Evolutionary conservation across 2,329 filamentous ascomycete genomes (phyloP), one percentile per base, ranked within the genome.

Genomic region (Monosporascus sp.): DNA sequence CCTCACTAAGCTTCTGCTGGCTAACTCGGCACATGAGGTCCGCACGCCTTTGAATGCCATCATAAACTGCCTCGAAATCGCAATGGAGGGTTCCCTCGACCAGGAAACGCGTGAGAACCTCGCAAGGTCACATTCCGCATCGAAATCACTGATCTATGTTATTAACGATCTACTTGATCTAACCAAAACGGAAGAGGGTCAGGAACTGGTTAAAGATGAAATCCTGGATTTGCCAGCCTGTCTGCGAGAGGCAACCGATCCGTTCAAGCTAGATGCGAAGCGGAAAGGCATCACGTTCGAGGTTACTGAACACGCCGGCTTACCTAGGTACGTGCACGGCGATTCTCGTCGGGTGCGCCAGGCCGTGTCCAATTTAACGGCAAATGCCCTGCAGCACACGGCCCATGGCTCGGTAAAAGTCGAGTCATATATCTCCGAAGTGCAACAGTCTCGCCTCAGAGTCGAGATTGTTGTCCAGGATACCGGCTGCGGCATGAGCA

Each of bases 41-140:
- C 86, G 92, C 49, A 96, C 91, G 0, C 91, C 91, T 0, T 73
- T 96, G 2, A 96, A 96, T 64, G 91, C 91, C 17, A 96, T 96
- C 63, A 95, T 96, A 70, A 96, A 96, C 62, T 96, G 95, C 60
- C 79, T 96, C 1, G 91, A 96, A 62, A 96, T 96, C 58, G 91
- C 91, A 0, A 73, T 96, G 1, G 91, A 96, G 70, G 90, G 91
- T 0, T 74, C 78, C 0, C 74, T 96, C 3, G 91, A 96, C 58
- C 75, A 82, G 17, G 91, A 96, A 65, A 96, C 89, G 0, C 78
- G 92, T 20, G 91, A 96, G 5, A 95, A 94, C 55, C 74, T 96
- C 6, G 80, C 87, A 1, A 87, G 85, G 60, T 96, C 91, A 1
- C 89, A 96, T 66, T 95, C 91, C 0, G 91, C 91, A 4, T 96